These are phyloP conservation scores for Hansenula sp. DNA, from an alignment of 1,139 yeast species.

Conservation along the genomic window DNA sequence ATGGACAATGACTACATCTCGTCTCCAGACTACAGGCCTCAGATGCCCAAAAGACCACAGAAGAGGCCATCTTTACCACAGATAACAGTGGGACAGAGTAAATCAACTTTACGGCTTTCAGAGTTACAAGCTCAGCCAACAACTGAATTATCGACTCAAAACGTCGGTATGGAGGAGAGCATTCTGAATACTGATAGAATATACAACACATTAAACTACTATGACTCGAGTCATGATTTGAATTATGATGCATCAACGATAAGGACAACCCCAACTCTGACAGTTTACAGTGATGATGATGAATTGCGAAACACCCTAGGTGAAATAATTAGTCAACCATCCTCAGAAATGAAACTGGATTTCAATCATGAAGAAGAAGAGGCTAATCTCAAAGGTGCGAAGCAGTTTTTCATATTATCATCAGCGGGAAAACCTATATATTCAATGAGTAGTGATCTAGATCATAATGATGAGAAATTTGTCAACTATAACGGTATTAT, in stretches of 20 bases:
- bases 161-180: slow-evolving; percentile 6
- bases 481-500: slow-evolving; percentile 68
- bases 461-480: slow-evolving; percentile 51
- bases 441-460: slow-evolving; percentile 58
- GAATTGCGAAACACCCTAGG: slow-evolving; percentile 17
- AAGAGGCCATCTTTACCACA: slow-evolving; percentile 18
- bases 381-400: slow-evolving; percentile 40
- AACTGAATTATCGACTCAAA: slow-evolving; percentile 18
- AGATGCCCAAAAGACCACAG: slow-evolving; percentile 11
- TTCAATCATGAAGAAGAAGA: slow-evolving; percentile 8
- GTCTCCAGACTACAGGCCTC: slow-evolving; percentile 3
- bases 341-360: slow-evolving; percentile 6
- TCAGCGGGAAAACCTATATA: slow-evolving; percentile 93
- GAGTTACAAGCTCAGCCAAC: slow-evolving; percentile 22
- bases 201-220: slow-evolving; percentile 8
- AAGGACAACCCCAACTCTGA: slow-evolving; percentile 22
- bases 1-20: slow-evolving; percentile 1
- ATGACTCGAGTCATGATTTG: slow-evolving; percentile 5
- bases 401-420: slow-evolving; percentile 81
- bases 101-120: slow-evolving; percentile 8
- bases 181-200: slow-evolving; percentile 8
- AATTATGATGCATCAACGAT: slow-evolving; percentile 17
- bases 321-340: slow-evolving; percentile 14
- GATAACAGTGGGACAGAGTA: slow-evolving; percentile 15
- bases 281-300: slow-evolving; percentile 21